These are phyloP conservation scores for Handroanthus guayacan DNA, from an alignment of 257 asterid species.

Conservation along the genomic window DNA sequence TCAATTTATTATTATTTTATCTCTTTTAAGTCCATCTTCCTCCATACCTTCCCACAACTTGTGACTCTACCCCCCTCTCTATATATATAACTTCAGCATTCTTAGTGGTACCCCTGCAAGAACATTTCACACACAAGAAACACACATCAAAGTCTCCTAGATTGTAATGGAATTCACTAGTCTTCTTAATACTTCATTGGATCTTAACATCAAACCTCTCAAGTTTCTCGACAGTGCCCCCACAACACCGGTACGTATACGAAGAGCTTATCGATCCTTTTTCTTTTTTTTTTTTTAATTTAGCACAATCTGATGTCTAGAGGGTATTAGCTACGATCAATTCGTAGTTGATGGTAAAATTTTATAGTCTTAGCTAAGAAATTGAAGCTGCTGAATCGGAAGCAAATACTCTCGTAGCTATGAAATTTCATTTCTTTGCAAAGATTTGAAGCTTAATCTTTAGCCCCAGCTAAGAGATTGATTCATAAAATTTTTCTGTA, in stretches of 20 bases:
- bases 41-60: conserved; percentile 48
- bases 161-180: conserved; percentile 69
- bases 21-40: conserved; percentile 38
- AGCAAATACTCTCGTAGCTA: too few relatives aligned
- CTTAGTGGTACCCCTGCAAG: conserved; percentile 36
- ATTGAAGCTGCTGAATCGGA: too few relatives aligned
- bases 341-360: too few relatives aligned
- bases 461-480: too few relatives aligned
- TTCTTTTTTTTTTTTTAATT: too few relatives aligned
- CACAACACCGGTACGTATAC: conserved; percentile 47
- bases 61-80: not conserved
- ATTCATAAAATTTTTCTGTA: not conserved
- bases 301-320: too few relatives aligned
- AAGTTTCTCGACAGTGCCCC: conserved; percentile 47
- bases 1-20: conserved; percentile 29
- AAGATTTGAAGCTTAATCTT: too few relatives aligned
- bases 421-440: too few relatives aligned
- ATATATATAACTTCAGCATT: conserved; percentile 25
- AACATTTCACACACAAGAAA: not conserved
- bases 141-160: not conserved
- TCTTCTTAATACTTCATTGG: conserved; percentile 72
- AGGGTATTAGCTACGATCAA: too few relatives aligned
- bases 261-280: not conserved
- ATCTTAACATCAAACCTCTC: conserved; percentile 67
- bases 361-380: too few relatives aligned